Evolutionary conservation across 2,329 filamentous ascomycete genomes (phyloP).

Genomic region (Exophiala alcalophila): DNA sequence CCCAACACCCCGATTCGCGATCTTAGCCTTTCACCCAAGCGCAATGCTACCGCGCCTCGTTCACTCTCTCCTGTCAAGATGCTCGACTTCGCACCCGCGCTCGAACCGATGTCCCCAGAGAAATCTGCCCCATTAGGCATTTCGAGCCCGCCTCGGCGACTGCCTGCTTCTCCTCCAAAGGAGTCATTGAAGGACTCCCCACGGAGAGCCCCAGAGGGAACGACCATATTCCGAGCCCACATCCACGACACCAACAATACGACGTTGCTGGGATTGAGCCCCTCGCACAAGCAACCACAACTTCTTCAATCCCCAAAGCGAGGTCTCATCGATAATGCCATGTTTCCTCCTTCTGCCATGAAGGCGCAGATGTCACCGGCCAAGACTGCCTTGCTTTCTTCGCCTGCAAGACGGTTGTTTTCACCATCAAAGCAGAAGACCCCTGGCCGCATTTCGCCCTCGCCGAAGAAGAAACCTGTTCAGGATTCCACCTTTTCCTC

Average conservation of each 20-base stretch:
- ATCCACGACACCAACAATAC: conserved; percentile 10
- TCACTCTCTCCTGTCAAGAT: conserved; percentile 39
- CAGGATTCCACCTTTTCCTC: background rate
- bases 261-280: conserved; percentile 6
- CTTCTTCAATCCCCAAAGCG: conserved; percentile 47
- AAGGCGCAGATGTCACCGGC: conserved; percentile 38
- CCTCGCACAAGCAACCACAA: conserved; percentile 33
- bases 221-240: conserved; percentile 21
- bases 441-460: conserved; percentile 23
- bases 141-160: conserved; percentile 45
- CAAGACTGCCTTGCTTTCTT: conserved; percentile 42
- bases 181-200: conserved; percentile 43
- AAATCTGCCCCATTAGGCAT: conserved; percentile 39
- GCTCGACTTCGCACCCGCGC: conserved; percentile 36
- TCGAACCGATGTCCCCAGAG: conserved; percentile 26
- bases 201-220: conserved; percentile 34
- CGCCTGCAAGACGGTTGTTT: conserved; percentile 43
- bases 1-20: conserved; percentile 37
- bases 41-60: conserved; percentile 33
- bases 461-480: conserved; percentile 9
- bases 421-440: conserved; percentile 39
- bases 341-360: conserved; percentile 36
- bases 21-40: conserved; percentile 36
- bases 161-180: conserved; percentile 45
- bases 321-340: conserved; percentile 36